A percentile compares a stretch with the other conserved stretches of the same genome.
These are phyloP conservation scores for Ormosia emarginata DNA, from an alignment of 306 rosid genomes.

Conservation along the genomic window DNA sequence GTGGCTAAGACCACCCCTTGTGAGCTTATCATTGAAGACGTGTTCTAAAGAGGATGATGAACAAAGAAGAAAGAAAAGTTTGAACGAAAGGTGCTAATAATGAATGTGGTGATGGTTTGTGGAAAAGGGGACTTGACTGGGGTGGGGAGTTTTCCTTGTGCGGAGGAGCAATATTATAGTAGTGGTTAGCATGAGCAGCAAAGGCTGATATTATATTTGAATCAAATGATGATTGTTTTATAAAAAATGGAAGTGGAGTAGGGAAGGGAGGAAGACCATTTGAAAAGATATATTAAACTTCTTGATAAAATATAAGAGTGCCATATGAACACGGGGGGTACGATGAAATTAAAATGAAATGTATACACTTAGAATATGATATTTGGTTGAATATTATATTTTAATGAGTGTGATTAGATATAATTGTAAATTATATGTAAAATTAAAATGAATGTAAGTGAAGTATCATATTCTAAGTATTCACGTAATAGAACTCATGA, in stretches of 20 bases:
- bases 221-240: not conserved
- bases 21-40: slow-evolving; percentile 60
- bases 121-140: not conserved
- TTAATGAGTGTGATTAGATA: too few species aligned
- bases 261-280: not conserved
- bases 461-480: too few species aligned
- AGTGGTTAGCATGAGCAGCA: not conserved
- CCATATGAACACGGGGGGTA: too few species aligned
- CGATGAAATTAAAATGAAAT: too few species aligned
- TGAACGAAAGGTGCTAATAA: not conserved
- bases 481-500: too few species aligned
- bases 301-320: not conserved
- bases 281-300: not conserved
- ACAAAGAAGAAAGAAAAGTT: not conserved
- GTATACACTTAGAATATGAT: too few species aligned
- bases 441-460: too few species aligned
- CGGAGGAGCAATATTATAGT: not conserved
- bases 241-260: not conserved
- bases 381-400: too few species aligned
- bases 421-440: too few species aligned
- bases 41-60: not conserved
- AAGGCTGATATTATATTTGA: not conserved
- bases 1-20: slow-evolving; percentile 90
- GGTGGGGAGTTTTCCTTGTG: not conserved
- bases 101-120: not conserved